Evolutionary conservation across 805 yeast species (phyloP).

Genomic region (Candida insectalens): DNA sequence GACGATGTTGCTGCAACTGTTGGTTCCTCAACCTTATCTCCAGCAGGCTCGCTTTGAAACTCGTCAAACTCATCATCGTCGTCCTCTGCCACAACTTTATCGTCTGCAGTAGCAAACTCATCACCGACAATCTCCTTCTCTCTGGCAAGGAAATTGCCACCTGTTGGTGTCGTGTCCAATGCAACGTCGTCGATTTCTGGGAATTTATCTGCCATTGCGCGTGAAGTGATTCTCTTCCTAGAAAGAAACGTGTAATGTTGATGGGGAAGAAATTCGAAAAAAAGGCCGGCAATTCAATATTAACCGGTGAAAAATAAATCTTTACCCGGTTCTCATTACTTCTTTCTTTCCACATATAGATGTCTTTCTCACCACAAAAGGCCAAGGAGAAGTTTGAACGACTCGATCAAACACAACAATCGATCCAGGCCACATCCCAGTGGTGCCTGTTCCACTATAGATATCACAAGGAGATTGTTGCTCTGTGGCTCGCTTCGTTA

Average conservation of each 20-base stretch:
- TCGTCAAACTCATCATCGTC: slow-evolving; percentile 41
- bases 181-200: slow-evolving; percentile 53
- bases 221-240: background rate
- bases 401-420: slow-evolving; percentile 54
- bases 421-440: slow-evolving; percentile 66
- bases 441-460: slow-evolving; percentile 64
- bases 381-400: slow-evolving; percentile 35
- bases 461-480: slow-evolving; percentile 38
- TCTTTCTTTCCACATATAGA: no score
- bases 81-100: slow-evolving; percentile 30
- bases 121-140: slow-evolving; percentile 63
- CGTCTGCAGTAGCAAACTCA: slow-evolving; percentile 61
- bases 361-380: slow-evolving; percentile 45
- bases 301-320: no score
- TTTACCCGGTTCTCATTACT: no score
- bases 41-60: slow-evolving; percentile 59
- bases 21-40: slow-evolving; percentile 30
- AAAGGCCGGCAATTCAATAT: no score
- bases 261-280: background rate
- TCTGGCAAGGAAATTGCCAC: slow-evolving; percentile 53
- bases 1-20: slow-evolving; percentile 6
- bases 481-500: slow-evolving; percentile 9
- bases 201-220: slow-evolving; percentile 60
- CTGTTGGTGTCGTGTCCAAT: slow-evolving; percentile 19
- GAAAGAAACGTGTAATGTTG: background rate